A percentile compares a stretch with the other conserved stretches of the same genome.
Conservation (phyloP, 352 stramenopile genomes). For the Ophiocytium majus region DNA sequence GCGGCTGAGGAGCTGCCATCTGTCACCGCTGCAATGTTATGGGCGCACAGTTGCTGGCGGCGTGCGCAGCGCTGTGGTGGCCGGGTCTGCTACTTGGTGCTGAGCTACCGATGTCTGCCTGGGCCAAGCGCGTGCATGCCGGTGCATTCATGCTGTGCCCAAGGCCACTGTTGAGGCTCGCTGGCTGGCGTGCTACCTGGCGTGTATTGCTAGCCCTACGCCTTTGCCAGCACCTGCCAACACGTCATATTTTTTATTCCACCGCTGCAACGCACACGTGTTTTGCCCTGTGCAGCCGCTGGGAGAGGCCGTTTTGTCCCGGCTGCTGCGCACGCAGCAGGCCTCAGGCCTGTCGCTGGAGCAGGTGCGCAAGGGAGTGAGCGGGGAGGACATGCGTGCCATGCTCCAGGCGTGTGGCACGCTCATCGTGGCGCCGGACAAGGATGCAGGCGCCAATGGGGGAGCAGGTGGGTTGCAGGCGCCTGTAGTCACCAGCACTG, state of each 20-base stretch:
- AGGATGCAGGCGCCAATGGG: conserved; percentile 18
- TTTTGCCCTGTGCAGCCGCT: background rate
- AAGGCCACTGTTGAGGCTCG: too few species aligned
- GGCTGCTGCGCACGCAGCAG: background rate
- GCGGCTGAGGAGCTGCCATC: too few species aligned
- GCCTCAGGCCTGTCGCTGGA: conserved; percentile 11
- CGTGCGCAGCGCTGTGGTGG: too few species aligned
- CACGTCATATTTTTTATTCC: background rate
- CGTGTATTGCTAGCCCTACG: background rate
- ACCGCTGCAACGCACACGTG: background rate
- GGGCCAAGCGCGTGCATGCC: too few species aligned
- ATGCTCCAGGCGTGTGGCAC: background rate
- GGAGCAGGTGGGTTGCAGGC: background rate
- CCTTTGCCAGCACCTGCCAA: too few species aligned
- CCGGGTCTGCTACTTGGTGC: too few species aligned
- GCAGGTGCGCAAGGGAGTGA: background rate
- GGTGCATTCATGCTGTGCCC: too few species aligned
- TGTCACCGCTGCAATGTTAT: background rate
- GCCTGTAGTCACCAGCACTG: too few species aligned
- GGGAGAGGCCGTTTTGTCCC: background rate
- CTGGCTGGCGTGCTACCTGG: too few species aligned
- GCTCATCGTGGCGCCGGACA: conserved; percentile 16
- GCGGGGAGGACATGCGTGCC: background rate
- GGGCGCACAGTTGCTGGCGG: background rate
- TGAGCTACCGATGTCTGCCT: too few species aligned